Evolutionary conservation across 1,284 basidiomycete genomes (phyloP), one percentile per base, ranked within the genome.

Genomic region (Lentinula novae-zelandiae): DNA sequence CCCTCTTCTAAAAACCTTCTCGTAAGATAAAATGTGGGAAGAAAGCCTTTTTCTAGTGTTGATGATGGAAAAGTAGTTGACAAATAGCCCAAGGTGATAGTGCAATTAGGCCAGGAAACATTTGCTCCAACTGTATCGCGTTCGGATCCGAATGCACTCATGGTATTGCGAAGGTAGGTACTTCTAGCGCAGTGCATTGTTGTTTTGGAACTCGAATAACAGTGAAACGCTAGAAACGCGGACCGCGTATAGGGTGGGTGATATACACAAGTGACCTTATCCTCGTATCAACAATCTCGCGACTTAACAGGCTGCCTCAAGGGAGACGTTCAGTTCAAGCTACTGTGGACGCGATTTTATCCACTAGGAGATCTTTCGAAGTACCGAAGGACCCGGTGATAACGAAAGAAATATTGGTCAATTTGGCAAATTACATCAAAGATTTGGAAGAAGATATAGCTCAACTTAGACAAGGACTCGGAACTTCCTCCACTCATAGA

Each of bases 121-220:
- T 48, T 38, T 62, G 60, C 22, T 58, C 60, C 17, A 62, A 62
- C 22, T 62, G 60, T 42, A 52, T 58, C 38, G 60, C 60, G 9
- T 58, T 53, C 46, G 33, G 42, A 20, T 53, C 48, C 20, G 60
- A 58, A 8, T 62, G 61, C 12, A 48, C 56, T 20, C 60, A 53
- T 31, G 36, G 54, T 0, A 27, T 48, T 13, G 61, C 44, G 20
- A 46, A 52, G 20, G 20, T 27, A 10, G 6, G 42, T 27, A 27
- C 27, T 27, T 27, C 27, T 27, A 27, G 27, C 27, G 27, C 27
- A 27, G 27, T 27, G 27, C 27, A 27, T 27, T 27, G 27, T 27
- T 22, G 22, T 22, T 22, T 27, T 27, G 27, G 27, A 27, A 27
- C 27, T 27, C 27, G 3, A 4, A 27, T 27, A 27, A 27, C 27